phyloP scores from a whole-genome alignment of 1,284 basidiomycete genomes.

The Leccinum insigne region DNA sequence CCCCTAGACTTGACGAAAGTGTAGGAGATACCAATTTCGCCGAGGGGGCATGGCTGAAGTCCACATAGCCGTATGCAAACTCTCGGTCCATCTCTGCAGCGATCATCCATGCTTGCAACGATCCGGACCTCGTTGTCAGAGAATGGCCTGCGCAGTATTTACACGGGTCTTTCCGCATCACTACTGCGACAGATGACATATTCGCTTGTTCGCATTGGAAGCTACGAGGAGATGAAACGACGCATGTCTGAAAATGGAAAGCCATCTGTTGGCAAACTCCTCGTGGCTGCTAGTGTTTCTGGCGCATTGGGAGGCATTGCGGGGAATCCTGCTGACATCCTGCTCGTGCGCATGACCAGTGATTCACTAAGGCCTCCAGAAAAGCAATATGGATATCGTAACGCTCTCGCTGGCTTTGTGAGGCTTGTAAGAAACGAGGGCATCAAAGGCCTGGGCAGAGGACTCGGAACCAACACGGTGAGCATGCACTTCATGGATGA shows the following conservation, averaged over 20 bases:
- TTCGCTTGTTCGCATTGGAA: constrained; percentile 84
- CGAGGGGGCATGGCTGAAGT: not conserved
- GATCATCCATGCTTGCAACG: constrained; percentile 57
- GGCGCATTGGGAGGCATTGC: constrained; percentile 79
- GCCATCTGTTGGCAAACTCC: constrained; percentile 54
- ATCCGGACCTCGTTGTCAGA: constrained; percentile 57
- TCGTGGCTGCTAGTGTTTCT: constrained; percentile 68
- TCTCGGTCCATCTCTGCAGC: constrained; percentile 45
- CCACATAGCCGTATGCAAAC: constrained; percentile 74
- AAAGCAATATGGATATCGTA: constrained; percentile 75
- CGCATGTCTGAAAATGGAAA: constrained; percentile 47
- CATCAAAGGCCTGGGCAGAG: constrained; percentile 66
- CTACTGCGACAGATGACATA: constrained; percentile 92
- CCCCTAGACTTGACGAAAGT: constrained; percentile 88
- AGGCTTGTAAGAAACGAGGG: constrained; percentile 74
- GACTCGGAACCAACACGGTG: constrained; percentile 81
- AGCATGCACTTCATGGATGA: constrained; percentile 22
- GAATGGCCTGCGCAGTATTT: constrained; percentile 72
- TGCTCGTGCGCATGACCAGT: constrained; percentile 89
- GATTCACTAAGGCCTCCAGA: constrained; percentile 76
- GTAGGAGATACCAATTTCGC: constrained; percentile 42
- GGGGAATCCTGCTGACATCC: constrained; percentile 75
- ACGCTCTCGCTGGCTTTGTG: constrained; percentile 70
- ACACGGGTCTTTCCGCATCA: constrained; percentile 84
- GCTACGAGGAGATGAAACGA: constrained; percentile 78